A percentile compares a stretch with the other conserved stretches of the same genome.
phyloP scores from a whole-genome alignment of 2,329 filamentous ascomycete genomes.

The Aureobasidium sp. region DNA sequence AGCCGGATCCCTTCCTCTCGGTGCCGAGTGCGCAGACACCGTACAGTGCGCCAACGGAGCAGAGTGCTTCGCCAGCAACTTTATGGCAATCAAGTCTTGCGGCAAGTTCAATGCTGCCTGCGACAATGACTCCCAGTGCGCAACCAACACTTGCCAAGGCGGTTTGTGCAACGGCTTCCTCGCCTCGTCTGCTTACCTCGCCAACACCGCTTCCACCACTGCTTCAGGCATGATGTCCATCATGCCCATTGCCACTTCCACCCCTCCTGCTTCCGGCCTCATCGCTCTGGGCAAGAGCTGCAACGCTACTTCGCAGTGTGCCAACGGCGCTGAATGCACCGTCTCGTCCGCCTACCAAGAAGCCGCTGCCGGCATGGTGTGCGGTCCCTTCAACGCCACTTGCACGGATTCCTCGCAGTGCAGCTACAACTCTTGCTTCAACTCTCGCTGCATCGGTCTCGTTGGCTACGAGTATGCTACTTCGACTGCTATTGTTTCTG shows the following conservation, averaged over 20 bases:
- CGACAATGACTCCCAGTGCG: conserved; percentile 18
- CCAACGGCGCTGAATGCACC: conserved; percentile 17
- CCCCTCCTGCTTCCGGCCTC: conserved; percentile 11
- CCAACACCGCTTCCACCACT: neutral
- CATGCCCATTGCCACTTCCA: neutral
- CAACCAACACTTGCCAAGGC: conserved; percentile 21
- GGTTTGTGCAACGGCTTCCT: conserved; percentile 21
- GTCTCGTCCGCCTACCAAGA: conserved; percentile 15
- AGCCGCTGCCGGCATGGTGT: neutral
- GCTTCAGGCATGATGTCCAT: conserved; percentile 12
- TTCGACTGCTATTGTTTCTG: neutral
- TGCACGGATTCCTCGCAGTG: conserved; percentile 19
- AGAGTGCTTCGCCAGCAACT: conserved; percentile 17
- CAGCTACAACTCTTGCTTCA: conserved; percentile 21
- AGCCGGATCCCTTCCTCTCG: conserved; percentile 17
- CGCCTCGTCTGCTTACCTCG: conserved; percentile 5
- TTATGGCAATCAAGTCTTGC: conserved; percentile 15
- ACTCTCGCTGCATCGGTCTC: conserved; percentile 19
- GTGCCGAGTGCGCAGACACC: conserved; percentile 15
- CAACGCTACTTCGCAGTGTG: conserved; percentile 16
- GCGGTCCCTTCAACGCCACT: conserved; percentile 20
- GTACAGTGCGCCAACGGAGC: conserved; percentile 18
- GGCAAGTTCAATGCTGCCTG: conserved; percentile 22
- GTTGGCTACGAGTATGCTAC: neutral
- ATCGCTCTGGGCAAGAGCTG: conserved; percentile 18